A percentile compares a stretch with the other conserved stretches of the same genome.
Conservation (phyloP, 2,329 filamentous ascomycete species). For the Lasiodiplodia sp. region DNA sequence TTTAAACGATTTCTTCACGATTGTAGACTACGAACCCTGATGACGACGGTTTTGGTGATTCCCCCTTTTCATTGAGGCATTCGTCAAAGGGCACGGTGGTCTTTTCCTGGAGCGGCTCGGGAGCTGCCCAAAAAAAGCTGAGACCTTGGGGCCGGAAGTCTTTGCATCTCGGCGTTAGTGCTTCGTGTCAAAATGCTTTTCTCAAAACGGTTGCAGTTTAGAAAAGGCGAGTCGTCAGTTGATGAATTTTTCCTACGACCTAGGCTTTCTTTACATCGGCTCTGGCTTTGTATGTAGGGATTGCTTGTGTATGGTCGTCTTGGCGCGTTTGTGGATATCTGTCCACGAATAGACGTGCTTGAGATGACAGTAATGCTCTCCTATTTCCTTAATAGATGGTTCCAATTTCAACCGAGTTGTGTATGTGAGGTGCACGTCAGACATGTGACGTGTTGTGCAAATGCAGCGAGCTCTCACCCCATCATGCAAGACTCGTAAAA, state of each 20-base stretch:
- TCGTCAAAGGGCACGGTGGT: conserved; percentile 29
- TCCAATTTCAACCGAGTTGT: background rate
- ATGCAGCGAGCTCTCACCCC: background rate
- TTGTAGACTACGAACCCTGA: conserved; percentile 38
- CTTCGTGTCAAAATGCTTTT: conserved; percentile 48
- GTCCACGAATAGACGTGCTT: conserved; percentile 45
- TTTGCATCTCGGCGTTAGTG: conserved; percentile 52
- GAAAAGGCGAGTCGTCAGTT: conserved; percentile 37
- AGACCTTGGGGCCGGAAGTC: conserved; percentile 37
- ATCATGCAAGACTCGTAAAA: background rate
- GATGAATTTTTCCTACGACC: conserved; percentile 36
- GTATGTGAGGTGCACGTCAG: background rate
- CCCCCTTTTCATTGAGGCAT: conserved; percentile 38
- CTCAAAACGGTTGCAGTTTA: conserved; percentile 46
- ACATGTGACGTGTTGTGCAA: background rate
- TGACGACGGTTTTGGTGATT: conserved; percentile 34
- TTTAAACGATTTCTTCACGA: conserved; percentile 45
- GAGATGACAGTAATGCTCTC: conserved; percentile 49
- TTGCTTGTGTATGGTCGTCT: conserved; percentile 44
- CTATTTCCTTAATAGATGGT: conserved; percentile 44
- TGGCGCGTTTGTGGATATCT: conserved; percentile 39
- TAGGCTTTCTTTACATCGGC: conserved; percentile 44
- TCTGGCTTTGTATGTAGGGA: conserved; percentile 40
- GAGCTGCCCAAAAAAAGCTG: conserved; percentile 39
- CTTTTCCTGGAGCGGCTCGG: conserved; percentile 23